These are phyloP conservation scores for Rosa rugosa DNA, from an alignment of 306 rosid genomes.

Conservation along the genomic window DNA sequence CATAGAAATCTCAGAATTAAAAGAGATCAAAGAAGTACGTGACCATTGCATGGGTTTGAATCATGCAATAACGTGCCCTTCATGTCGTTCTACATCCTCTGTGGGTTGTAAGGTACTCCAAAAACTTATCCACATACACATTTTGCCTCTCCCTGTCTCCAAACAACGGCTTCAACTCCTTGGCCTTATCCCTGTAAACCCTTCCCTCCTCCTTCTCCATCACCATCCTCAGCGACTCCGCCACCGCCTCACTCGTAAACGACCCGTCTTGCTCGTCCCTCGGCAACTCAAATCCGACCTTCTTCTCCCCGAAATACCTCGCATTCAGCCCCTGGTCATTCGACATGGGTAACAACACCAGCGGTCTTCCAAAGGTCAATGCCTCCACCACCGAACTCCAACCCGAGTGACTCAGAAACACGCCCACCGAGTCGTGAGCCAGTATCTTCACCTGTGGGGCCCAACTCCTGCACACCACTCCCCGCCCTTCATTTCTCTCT, in stretches of 20 bases:
- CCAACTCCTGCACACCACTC: slow-evolving; percentile 43
- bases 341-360: slow-evolving; percentile 27
- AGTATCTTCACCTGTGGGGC: slow-evolving; percentile 45
- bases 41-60: background rate
- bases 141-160: slow-evolving; percentile 8
- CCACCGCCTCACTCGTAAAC: slow-evolving; percentile 28
- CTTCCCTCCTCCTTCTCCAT: slow-evolving; percentile 33
- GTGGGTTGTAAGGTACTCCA: slow-evolving; percentile 15
- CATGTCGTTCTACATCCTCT: background rate
- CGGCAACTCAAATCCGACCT: slow-evolving; percentile 31
- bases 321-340: slow-evolving; percentile 36
- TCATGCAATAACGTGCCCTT: background rate
- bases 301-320: slow-evolving; percentile 40
- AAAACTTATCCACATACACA: slow-evolving; percentile 18
- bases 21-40: background rate
- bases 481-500: slow-evolving; percentile 31
- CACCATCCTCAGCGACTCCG: slow-evolving; percentile 34
- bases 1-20: no score
- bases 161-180: slow-evolving; percentile 34
- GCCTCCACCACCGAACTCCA: slow-evolving; percentile 48
- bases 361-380: slow-evolving; percentile 21
- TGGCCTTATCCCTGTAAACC: slow-evolving; percentile 32
- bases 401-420: slow-evolving; percentile 47
- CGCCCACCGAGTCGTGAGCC: slow-evolving; percentile 38
- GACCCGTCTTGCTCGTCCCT: slow-evolving; percentile 40